phyloP scores from a whole-genome alignment of 495 filamentous ascomycete species.

The Talaromyces trachyspermus region DNA sequence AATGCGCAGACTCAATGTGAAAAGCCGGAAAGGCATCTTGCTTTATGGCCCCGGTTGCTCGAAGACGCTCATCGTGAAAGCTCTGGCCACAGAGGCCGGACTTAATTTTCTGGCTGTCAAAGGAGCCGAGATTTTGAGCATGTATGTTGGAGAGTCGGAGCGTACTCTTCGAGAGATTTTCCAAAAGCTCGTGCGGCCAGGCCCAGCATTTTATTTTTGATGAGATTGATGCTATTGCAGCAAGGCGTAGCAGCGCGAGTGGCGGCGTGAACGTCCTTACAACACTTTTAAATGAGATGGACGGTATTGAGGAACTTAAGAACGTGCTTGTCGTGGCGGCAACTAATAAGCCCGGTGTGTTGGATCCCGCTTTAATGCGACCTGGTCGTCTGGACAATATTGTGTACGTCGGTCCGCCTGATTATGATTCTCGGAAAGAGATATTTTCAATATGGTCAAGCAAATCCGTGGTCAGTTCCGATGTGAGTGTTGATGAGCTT shows the following conservation, averaged over 20 bases:
- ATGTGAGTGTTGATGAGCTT: slow-evolving; percentile 58
- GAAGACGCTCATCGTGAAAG: slow-evolving; percentile 90
- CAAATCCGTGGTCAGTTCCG: slow-evolving; percentile 52
- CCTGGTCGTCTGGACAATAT: slow-evolving; percentile 83
- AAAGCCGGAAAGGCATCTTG: slow-evolving; percentile 74
- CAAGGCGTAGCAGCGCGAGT: slow-evolving; percentile 51
- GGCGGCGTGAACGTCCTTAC: slow-evolving; percentile 75
- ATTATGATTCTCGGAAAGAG: slow-evolving; percentile 63
- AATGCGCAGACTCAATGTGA: slow-evolving; percentile 51
- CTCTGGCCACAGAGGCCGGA: slow-evolving; percentile 83
- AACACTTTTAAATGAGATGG: slow-evolving; percentile 91
- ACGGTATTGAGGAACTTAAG: slow-evolving; percentile 79
- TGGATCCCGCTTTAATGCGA: slow-evolving; percentile 82
- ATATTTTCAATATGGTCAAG: slow-evolving; percentile 63
- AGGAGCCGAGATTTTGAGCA: slow-evolving; percentile 90
- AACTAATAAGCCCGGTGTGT: slow-evolving; percentile 79
- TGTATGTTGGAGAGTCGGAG: slow-evolving; percentile 97
- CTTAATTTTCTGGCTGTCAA: slow-evolving; percentile 95
- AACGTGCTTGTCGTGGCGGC: slow-evolving; percentile 89
- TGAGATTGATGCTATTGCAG: slow-evolving; percentile 92
- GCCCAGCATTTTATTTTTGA: slow-evolving; percentile 95
- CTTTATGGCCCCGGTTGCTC: slow-evolving; percentile 95
- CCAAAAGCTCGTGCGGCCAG: slow-evolving; percentile 76
- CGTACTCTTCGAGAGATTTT: slow-evolving; percentile 83
- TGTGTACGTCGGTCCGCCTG: slow-evolving; percentile 85